Evolutionary conservation across 2,329 filamentous ascomycete species (phyloP).

Genomic region (Fusarium sp.): DNA sequence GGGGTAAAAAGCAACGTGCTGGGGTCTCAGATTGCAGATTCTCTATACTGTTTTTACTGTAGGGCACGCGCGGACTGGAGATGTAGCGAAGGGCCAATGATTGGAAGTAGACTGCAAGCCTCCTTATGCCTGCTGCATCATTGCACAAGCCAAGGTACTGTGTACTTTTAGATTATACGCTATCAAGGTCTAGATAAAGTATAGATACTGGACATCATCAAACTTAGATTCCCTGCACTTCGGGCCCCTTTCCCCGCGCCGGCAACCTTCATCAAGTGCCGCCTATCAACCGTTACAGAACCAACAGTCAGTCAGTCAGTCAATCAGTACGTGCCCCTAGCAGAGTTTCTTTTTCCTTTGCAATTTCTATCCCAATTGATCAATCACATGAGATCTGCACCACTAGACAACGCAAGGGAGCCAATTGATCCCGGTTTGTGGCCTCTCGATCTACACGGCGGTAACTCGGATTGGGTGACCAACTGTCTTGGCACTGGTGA

Average conservation of each 20-base stretch:
- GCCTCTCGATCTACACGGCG: background rate
- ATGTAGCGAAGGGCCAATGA: slow-evolving; percentile 25
- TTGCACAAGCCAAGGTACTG: background rate
- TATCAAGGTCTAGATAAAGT: background rate
- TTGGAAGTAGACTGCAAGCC: slow-evolving; percentile 22
- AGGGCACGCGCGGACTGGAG: slow-evolving; percentile 4
- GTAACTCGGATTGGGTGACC: background rate
- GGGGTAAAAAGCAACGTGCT: background rate
- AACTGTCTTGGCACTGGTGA: slow-evolving; percentile 12
- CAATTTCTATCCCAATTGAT: background rate
- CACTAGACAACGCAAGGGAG: background rate
- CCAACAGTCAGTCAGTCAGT: background rate
- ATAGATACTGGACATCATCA: background rate
- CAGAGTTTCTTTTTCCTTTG: slow-evolving; percentile 1
- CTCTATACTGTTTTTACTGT: background rate
- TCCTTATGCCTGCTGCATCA: slow-evolving; percentile 13
- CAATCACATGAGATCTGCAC: background rate
- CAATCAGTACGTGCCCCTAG: background rate
- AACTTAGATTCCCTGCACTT: background rate
- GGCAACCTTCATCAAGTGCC: slow-evolving; percentile 15
- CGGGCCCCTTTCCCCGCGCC: slow-evolving; percentile 7
- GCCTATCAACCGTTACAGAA: slow-evolving; percentile 1
- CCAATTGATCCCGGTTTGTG: background rate
- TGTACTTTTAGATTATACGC: no score
- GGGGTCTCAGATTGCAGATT: background rate